Evolutionary conservation across 371 early-diverging fungal species (phyloP).

Genomic region (Syncephalis fuscata): DNA sequence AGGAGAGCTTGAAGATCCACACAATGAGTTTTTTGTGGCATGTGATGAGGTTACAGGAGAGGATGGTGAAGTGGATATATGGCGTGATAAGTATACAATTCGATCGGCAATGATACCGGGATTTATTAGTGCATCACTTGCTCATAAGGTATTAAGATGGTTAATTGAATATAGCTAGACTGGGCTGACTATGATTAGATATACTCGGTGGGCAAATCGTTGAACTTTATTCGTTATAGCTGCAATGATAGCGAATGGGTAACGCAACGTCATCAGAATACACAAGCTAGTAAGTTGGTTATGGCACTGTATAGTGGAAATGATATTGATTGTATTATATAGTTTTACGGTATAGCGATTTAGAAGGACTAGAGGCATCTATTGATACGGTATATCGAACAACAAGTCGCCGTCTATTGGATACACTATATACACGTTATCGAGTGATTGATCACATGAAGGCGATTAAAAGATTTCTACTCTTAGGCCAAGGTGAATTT

Average conservation of each 20-base stretch:
- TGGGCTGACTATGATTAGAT: constrained; percentile 43
- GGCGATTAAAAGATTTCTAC: constrained; percentile 76
- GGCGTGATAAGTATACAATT: constrained; percentile 63
- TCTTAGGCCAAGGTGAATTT: constrained; percentile 94
- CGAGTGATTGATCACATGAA: constrained; percentile 67
- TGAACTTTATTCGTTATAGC: constrained; percentile 79
- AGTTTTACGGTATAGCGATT: constrained; percentile 54
- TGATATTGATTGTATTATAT: background rate
- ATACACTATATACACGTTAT: constrained; percentile 54
- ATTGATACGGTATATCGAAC: constrained; percentile 54
- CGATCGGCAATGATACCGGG: constrained; percentile 67
- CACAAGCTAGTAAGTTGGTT: background rate
- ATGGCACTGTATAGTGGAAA: background rate
- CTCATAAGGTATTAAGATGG: constrained; percentile 44
- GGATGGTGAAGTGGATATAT: constrained; percentile 48
- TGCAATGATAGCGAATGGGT: constrained; percentile 23
- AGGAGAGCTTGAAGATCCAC: constrained; percentile 89
- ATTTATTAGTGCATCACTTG: constrained; percentile 55
- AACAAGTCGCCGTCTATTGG: constrained; percentile 53
- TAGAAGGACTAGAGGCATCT: constrained; percentile 42
- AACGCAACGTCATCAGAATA: background rate
- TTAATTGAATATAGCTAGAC: background rate
- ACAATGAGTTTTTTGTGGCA: constrained; percentile 80
- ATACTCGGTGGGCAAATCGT: constrained; percentile 79
- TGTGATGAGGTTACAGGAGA: constrained; percentile 15